A percentile compares a stretch with the other conserved stretches of the same genome.
Evolutionary conservation across 1,284 basidiomycete species (phyloP).

Genomic region (Neonothopanus nambi): DNA sequence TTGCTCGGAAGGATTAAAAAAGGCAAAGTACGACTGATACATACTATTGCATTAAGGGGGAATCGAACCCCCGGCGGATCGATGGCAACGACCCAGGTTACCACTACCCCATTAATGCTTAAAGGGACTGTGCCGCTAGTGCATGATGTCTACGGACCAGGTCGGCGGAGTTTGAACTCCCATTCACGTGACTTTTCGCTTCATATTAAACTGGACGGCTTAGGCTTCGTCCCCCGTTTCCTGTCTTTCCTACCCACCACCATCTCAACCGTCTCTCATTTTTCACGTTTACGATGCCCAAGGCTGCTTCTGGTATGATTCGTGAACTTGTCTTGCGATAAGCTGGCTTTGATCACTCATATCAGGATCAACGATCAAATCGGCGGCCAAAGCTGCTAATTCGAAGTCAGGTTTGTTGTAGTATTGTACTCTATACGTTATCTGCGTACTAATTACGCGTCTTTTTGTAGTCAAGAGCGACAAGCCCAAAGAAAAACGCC

Average conservation of each 20-base stretch:
- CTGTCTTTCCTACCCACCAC: background rate
- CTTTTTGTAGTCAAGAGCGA: background rate
- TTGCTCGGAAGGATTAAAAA: no score
- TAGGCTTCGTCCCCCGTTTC: background rate
- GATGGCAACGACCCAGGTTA: conserved; percentile 21
- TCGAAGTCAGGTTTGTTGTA: conserved; percentile 3
- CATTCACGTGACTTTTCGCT: no score
- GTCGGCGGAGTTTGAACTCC: no score
- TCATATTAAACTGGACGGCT: no score
- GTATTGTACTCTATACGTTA: background rate
- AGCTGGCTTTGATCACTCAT: background rate
- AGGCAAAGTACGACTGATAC: no score
- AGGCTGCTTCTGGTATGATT: conserved; percentile 2
- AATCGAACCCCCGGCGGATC: conserved; percentile 81
- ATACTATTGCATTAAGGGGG: conserved; percentile 80
- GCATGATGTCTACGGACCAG: no score
- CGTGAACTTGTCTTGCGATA: background rate
- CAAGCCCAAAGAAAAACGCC: conserved; percentile 5
- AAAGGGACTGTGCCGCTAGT: no score
- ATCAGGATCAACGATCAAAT: conserved; percentile 2
- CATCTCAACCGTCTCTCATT: no score
- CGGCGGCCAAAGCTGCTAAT: conserved; percentile 2
- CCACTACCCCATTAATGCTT: conserved; percentile 11
- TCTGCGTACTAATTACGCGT: background rate
- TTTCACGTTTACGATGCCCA: conserved; percentile 2